Base-by-base conservation (phyloP, 805 yeast species). In the Saccharomyces eubayanus region DNA sequence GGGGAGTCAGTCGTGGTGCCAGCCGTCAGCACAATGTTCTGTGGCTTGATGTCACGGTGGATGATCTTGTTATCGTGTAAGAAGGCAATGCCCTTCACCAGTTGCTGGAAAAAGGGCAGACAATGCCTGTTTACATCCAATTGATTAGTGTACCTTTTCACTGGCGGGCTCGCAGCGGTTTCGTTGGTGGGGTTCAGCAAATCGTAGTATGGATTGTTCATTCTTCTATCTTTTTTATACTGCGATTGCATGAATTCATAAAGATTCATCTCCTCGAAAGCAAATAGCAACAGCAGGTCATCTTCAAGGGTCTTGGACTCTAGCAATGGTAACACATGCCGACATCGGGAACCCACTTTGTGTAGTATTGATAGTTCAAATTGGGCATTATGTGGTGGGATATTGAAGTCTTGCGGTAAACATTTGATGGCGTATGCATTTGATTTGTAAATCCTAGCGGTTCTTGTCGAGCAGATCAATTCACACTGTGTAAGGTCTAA, bases 31-130 rank as follows among this genome's bases (percentile, higher is more conserved):
- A 62, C 49, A 56, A 91, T 84, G 69, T 91, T 91, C 62, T 89
- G 96, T 9, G 96, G 96, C 71, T 91, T 91, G 53, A 91, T 90
- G 71, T 91, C 97, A 63, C 97, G 77, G 67, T 91, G 97, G 77
- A 91, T 89, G 55, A 91, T 87, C 14, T 95, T 95, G 81, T 84
- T 81, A 9, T 88, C 81, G 70, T 90, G 97, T 16, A 89, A 79
- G 67, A 78, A 89, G 62, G 85, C 88, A 57, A 91, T 75, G 6
- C 96, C 97, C 59, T 76, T 77, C 53, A 89, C 75, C 51, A 91
- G 71, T 68, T 89, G 89, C 46, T 76, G 77, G 73, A 88, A 83
- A 66, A 90, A 89, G 70, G 76, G 56, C 11, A 48, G 45, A 1
- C 63, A 58, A 31, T 60, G 50, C 14, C 49, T 27, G 40, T 58